Percentiles rank a stretch among this genome's conserved stretches.
Evolutionary conservation across 768 basidiomycete species (phyloP).

Genomic region (Rhodocollybia butyracea): DNA sequence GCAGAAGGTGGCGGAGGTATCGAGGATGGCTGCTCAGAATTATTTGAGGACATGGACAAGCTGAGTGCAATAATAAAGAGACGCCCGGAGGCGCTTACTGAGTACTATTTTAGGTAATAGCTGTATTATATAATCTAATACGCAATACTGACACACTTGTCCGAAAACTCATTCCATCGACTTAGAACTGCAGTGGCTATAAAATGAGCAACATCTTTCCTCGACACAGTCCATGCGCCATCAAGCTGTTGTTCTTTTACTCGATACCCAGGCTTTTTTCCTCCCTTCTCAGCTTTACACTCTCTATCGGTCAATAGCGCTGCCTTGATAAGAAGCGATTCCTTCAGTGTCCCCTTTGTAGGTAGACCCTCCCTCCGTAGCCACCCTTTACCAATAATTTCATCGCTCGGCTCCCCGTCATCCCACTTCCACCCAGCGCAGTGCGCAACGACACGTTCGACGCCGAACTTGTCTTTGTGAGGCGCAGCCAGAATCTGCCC

Average conservation of each 20-base stretch:
- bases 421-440: constrained; percentile 52
- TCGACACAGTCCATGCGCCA: constrained; percentile 50
- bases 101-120: too few relatives aligned
- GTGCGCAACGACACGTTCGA: constrained; percentile 49
- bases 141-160: constrained; percentile 46
- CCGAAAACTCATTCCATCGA: constrained; percentile 51
- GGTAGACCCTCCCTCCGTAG: constrained; percentile 37
- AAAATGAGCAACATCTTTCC: constrained; percentile 67
- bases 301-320: constrained; percentile 58
- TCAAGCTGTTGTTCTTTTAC: constrained; percentile 39
- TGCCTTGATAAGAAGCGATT: constrained; percentile 50
- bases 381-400: constrained; percentile 48
- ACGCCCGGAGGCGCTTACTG: too few relatives aligned
- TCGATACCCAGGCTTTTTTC: constrained; percentile 32
- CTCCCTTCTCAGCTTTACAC: constrained; percentile 36
- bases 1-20: neutral
- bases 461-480: constrained; percentile 60
- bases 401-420: constrained; percentile 35
- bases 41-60: neutral
- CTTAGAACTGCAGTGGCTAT: constrained; percentile 43
- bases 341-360: constrained; percentile 37
- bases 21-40: neutral
- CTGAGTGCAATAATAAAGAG: neutral
- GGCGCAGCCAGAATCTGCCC: constrained; percentile 37
- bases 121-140: constrained; percentile 30